Conservation (phyloP, 495 filamentous ascomycete species). For the Aspergillus cavernicola region DNA sequence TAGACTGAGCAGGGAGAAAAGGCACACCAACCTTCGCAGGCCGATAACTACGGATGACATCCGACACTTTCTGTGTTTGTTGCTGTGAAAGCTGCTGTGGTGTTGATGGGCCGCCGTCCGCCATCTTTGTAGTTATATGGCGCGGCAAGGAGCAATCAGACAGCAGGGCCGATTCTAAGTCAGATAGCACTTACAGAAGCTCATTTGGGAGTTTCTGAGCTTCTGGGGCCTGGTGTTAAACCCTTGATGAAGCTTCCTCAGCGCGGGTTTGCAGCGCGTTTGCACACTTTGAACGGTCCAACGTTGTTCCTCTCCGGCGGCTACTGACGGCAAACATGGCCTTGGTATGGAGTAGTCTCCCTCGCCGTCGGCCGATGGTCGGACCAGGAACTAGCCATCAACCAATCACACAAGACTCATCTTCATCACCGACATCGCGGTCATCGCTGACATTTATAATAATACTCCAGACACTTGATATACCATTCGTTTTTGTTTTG, state of each 20-base stretch:
- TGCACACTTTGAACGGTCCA: slow-evolving; percentile 1
- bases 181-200: background rate
- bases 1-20: background rate
- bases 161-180: background rate
- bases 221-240: slow-evolving; percentile 1
- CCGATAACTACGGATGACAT: slow-evolving; percentile 45
- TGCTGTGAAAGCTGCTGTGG: slow-evolving; percentile 22
- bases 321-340: slow-evolving; percentile 14
- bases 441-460: background rate
- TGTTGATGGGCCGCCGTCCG: slow-evolving; percentile 27
- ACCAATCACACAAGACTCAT: slow-evolving; percentile 7
- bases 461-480: background rate
- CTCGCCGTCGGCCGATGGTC: background rate
- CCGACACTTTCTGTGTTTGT: slow-evolving; percentile 40
- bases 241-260: background rate
- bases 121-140: slow-evolving; percentile 23
- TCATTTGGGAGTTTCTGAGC: background rate
- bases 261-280: slow-evolving; percentile 15
- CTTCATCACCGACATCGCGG: background rate
- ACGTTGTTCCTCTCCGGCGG: slow-evolving; percentile 21
- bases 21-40: slow-evolving; percentile 41
- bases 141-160: background rate
- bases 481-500: background rate
- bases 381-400: background rate
- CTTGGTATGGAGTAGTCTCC: too few relatives aligned